Conservation (phyloP, 176 grass and related monocot species). For the Luzula sylvatica region DNA sequence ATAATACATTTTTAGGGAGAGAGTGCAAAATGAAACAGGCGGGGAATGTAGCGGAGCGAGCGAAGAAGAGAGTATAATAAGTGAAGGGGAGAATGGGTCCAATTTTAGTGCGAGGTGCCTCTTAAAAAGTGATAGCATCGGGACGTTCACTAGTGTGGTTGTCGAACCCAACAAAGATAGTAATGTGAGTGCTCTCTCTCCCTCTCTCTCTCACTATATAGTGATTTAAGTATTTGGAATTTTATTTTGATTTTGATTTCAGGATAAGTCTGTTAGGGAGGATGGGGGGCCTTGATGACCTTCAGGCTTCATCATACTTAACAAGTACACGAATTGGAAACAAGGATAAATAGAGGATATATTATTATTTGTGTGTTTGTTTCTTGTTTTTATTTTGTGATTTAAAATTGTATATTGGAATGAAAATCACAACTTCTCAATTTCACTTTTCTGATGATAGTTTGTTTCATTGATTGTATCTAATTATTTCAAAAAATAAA, state of each 20-base stretch:
- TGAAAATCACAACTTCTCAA: not conserved
- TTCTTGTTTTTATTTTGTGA: constrained; percentile 10
- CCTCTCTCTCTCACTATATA: too few relatives aligned
- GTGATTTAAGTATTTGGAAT: too few relatives aligned
- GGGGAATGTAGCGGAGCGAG: constrained; percentile 34
- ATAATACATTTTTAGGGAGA: constrained; percentile 37
- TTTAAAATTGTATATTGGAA: constrained; percentile 16
- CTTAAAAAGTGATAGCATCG: constrained; percentile 86
- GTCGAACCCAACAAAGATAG: constrained; percentile 44
- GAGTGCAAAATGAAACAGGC: constrained; percentile 47
- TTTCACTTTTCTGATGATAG: too few relatives aligned
- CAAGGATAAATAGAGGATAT: constrained; percentile 19
- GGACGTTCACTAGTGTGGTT: constrained; percentile 63
- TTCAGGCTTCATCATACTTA: constrained; percentile 11
- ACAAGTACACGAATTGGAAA: not conserved
- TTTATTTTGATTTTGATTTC: constrained; percentile 3
- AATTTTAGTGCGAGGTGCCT: constrained; percentile 48
- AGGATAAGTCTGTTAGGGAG: not conserved
- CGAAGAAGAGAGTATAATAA: constrained; percentile 43
- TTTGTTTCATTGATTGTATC: constrained; percentile 6
- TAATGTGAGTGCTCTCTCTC: constrained; percentile 43
- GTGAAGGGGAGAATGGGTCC: constrained; percentile 29
- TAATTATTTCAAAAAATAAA: constrained; percentile 7
- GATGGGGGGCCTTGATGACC: not conserved
- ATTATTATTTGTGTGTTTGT: not conserved